Base-by-base conservation (phyloP, 2,329 filamentous ascomycete genomes). In the Xylariaceae sp. region DNA sequence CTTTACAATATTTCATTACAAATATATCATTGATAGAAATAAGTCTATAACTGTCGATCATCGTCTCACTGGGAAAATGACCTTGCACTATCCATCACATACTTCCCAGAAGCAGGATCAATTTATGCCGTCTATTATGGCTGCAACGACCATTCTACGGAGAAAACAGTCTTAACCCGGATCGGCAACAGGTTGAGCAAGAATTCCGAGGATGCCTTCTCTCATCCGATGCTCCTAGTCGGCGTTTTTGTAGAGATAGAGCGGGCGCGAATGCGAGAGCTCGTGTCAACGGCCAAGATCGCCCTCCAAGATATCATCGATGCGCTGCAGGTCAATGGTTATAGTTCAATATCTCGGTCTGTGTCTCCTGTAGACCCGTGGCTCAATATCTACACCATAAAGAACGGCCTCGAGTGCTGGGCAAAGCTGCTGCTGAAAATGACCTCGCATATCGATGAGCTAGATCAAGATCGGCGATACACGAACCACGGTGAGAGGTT, bases 241-340 rank as follows among this genome's bases (percentile, higher is more conserved):
- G 37, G 37, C n/a, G 15, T 41, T 21, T 41, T 41, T 11, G 37
- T 41, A 3, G 37, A 41, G 37, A 41, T 41, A 8, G 37, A 41
- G 37, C 5, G 37, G 23, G 20, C n/a, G 16, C 37, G 37, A 21
- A 23, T 41, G 37, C 20, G 20, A n/a, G 24, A 13, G n/a, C 16
- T 41, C 8, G 20, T 41, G 9, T 11, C 18, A 6, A 23, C 20
- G 6, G 37, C 18, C 10, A 41, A 41, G 37, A 41, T 23, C n/a
- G n/a, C 18, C 11, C 37, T 41, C 6, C 18, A 41, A n/a, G 37
- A 41, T 15, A 24, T 13, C n/a, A 41, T 41, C 20, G 37, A 41
- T n/a, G 11, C 6, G 4, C 37, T 41, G 10, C 37, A 41, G n/a
- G 18, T n/a, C 11, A 24, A 26, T 15, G 37, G 37, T 16, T 41